A percentile compares a stretch with the other conserved stretches of the same genome.
Evolutionary conservation across 352 stramenopile genomes (phyloP).

Genomic region (Phytophthora nicotianae): DNA sequence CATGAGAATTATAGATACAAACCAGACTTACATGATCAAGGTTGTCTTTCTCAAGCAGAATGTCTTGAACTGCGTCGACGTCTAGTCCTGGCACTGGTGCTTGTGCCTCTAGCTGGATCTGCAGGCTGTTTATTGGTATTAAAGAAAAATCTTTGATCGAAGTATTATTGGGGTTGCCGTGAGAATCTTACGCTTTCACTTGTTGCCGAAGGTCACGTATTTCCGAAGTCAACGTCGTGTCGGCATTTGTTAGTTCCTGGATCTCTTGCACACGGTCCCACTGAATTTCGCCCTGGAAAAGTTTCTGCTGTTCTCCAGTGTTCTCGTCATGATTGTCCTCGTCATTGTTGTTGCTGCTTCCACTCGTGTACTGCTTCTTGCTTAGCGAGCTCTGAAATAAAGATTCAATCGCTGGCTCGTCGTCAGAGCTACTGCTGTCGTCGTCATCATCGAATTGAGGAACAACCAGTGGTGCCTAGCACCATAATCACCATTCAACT

Average conservation of each 20-base stretch:
- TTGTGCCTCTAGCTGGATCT: conserved; percentile 76
- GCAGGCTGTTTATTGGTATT: conserved; percentile 39
- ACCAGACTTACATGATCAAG: conserved; percentile 51
- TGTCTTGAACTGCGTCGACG: conserved; percentile 52
- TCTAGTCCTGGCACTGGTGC: conserved; percentile 68
- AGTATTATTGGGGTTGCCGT: no score
- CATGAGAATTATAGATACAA: neutral
- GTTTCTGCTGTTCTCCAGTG: neutral
- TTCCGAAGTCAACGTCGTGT: conserved; percentile 48
- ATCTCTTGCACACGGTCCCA: conserved; percentile 62
- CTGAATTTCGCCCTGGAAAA: conserved; percentile 41
- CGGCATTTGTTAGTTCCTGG: conserved; percentile 69
- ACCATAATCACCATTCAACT: conserved; percentile 4
- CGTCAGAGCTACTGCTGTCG: conserved; percentile 53
- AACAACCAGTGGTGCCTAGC: conserved; percentile 52
- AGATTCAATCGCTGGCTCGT: conserved; percentile 18
- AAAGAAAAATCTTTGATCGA: no score
- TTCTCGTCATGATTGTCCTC: conserved; percentile 27
- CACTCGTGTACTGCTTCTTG: conserved; percentile 5
- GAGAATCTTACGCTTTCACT: conserved; percentile 51
- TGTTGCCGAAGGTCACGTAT: conserved; percentile 58
- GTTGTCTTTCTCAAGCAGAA: conserved; percentile 65
- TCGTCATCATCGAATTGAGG: conserved; percentile 76
- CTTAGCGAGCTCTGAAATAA: neutral
- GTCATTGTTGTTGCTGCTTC: conserved; percentile 29